A percentile compares a stretch with the other conserved stretches of the same genome.
These are phyloP conservation scores for Cryptococcus jaspeensis DNA, from an alignment of 1,284 basidiomycete species.

Conservation along the genomic window DNA sequence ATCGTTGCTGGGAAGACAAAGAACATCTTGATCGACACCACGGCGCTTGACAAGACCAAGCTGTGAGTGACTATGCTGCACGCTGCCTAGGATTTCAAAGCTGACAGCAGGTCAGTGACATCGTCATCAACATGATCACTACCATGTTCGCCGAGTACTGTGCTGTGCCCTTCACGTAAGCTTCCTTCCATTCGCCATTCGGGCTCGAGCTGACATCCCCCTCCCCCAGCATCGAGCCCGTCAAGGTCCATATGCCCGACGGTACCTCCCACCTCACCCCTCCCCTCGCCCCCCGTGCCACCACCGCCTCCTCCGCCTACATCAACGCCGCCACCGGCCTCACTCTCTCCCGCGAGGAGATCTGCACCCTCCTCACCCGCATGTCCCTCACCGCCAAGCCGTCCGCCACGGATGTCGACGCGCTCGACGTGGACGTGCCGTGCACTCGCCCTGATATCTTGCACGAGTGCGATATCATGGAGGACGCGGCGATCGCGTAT, in stretches of 20 bases:
- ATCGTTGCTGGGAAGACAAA: slow-evolving; percentile 84
- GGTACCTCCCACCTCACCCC: slow-evolving; percentile 77
- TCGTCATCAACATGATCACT: slow-evolving; percentile 90
- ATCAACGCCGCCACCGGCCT: slow-evolving; percentile 95
- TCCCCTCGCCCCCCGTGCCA: slow-evolving; percentile 69
- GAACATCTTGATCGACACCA: slow-evolving; percentile 96
- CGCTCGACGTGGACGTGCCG: slow-evolving; percentile 72
- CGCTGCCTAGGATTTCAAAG: neutral
- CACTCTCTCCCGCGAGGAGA: slow-evolving; percentile 54
- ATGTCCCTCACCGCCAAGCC: slow-evolving; percentile 55
- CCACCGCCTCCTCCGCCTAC: slow-evolving; percentile 80
- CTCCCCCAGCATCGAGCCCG: slow-evolving; percentile 77
- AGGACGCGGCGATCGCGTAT: slow-evolving; percentile 95
- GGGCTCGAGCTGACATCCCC: slow-evolving; percentile 8
- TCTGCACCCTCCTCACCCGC: slow-evolving; percentile 42
- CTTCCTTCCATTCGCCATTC: slow-evolving; percentile 7
- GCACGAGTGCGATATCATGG: slow-evolving; percentile 98
- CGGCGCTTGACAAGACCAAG: slow-evolving; percentile 97
- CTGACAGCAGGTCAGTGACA: slow-evolving; percentile 54
- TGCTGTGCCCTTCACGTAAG: slow-evolving; percentile 83
- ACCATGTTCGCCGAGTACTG: slow-evolving; percentile 99
- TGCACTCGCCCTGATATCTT: slow-evolving; percentile 93
- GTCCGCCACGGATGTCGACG: slow-evolving; percentile 57
- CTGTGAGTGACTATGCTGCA: slow-evolving; percentile 51
- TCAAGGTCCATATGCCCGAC: slow-evolving; percentile 74